Evolutionary conservation across 2,329 filamentous ascomycete genomes (phyloP).

Genomic region (Phyllosticta paracitricarpa): DNA sequence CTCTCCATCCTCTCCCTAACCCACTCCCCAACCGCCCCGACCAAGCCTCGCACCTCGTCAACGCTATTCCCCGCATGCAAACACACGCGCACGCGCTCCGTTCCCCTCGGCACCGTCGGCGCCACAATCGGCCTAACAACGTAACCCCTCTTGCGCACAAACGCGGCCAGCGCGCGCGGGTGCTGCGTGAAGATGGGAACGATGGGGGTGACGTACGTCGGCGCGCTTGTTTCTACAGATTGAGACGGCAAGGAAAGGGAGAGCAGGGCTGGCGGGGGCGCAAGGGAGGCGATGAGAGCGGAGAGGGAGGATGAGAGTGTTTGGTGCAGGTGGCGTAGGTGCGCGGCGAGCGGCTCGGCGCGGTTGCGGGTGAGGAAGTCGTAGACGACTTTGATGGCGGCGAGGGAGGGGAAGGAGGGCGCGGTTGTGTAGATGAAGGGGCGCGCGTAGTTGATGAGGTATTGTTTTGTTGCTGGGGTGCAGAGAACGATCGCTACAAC

Average conservation of each 20-base stretch:
- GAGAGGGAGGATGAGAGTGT: constrained; percentile 18
- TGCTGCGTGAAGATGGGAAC: constrained; percentile 23
- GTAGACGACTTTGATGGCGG: constrained; percentile 29
- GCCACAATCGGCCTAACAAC: constrained; percentile 29
- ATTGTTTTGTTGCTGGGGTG: constrained; percentile 20
- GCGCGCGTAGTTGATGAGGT: constrained; percentile 29
- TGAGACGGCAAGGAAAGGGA: background rate
- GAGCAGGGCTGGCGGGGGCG: background rate
- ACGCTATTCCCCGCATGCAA: constrained; percentile 34
- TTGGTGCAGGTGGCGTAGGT: constrained; percentile 18
- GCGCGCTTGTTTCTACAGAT: background rate
- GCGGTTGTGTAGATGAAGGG: constrained; percentile 35
- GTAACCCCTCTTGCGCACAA: constrained; percentile 21
- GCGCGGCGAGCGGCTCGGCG: constrained; percentile 13
- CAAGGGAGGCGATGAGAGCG: constrained; percentile 11
- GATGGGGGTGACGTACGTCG: constrained; percentile 15
- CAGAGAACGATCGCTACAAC: constrained; percentile 23
- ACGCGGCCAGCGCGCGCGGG: constrained; percentile 20
- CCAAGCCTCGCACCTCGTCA: constrained; percentile 24
- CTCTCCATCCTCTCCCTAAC: background rate
- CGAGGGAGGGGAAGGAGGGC: constrained; percentile 32
- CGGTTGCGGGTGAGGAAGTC: constrained; percentile 16
- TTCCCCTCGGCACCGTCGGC: constrained; percentile 32
- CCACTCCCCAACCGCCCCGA: constrained; percentile 10
- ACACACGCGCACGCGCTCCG: constrained; percentile 30